phyloP scores from a whole-genome alignment of 179 eudicot genomes.

The Heliamphora ciliata region DNA sequence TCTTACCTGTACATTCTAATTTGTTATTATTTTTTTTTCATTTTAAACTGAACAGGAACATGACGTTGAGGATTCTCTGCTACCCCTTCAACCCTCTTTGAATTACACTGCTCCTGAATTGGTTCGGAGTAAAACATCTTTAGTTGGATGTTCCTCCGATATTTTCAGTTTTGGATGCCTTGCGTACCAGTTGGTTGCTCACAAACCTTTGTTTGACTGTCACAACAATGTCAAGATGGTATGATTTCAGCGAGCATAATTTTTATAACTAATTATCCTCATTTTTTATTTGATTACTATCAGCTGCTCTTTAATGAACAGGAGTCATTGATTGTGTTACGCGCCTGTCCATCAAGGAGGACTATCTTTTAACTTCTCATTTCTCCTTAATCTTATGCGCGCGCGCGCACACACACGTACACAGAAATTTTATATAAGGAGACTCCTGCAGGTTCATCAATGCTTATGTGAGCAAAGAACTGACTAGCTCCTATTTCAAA shows the following conservation, averaged over 20 bases:
- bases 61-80: slow-evolving; percentile 87
- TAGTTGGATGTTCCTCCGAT: slow-evolving; percentile 70
- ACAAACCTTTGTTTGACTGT: slow-evolving; percentile 88
- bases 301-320: not conserved
- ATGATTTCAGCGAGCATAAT: slow-evolving; percentile 16
- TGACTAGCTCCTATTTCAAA: not conserved
- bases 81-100: slow-evolving; percentile 95
- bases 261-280: too few relatives aligned
- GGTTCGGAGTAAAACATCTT: slow-evolving; percentile 68
- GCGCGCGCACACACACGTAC: too few relatives aligned
- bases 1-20: not conserved
- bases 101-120: slow-evolving; percentile 94
- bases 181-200: slow-evolving; percentile 83
- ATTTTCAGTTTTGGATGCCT: slow-evolving; percentile 94
- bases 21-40: not conserved
- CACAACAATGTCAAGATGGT: slow-evolving; percentile 99
- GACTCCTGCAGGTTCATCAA: slow-evolving; percentile 1
- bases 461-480: slow-evolving; percentile 2
- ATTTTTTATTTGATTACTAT: too few relatives aligned
- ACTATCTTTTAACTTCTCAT: not conserved
- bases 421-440: not conserved
- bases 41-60: slow-evolving; percentile 53
- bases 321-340: not conserved
- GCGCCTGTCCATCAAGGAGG: not conserved
- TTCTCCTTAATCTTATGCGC: too few relatives aligned